Percentiles rank a stretch among this genome's conserved stretches.
Evolutionary conservation across 345 rosid species (phyloP).

Genomic region (Linum usitatissimum): DNA sequence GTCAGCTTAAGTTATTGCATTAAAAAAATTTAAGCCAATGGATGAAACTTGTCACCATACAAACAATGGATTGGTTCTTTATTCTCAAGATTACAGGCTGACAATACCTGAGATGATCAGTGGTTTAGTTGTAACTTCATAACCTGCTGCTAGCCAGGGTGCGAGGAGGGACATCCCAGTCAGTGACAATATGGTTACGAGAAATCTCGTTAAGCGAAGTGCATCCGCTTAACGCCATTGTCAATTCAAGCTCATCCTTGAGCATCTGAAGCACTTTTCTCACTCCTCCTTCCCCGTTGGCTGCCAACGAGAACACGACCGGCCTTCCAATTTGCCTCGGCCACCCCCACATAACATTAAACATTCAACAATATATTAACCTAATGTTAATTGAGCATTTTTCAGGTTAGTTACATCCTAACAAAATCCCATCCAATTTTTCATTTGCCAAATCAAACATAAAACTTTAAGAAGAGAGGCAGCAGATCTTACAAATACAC

Average conservation of each 20-base stretch:
- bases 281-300: constrained; percentile 65
- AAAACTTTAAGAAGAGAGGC: too few species aligned
- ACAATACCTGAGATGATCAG: too few species aligned
- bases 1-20: too few species aligned
- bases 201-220: constrained; percentile 75
- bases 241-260: constrained; percentile 69
- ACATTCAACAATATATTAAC: neutral
- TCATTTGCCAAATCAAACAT: too few species aligned
- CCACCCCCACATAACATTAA: constrained; percentile 1
- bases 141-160: neutral
- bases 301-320: constrained; percentile 67
- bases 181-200: constrained; percentile 52
- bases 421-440: too few species aligned
- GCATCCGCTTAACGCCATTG: constrained; percentile 88
- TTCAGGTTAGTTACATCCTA: too few species aligned
- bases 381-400: neutral
- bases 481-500: constrained; percentile 58
- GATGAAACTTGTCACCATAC: too few species aligned
- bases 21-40: too few species aligned
- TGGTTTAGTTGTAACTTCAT: neutral
- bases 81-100: too few species aligned
- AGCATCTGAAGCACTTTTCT: constrained; percentile 69
- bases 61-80: too few species aligned
- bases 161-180: constrained; percentile 52
- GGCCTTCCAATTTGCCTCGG: constrained; percentile 76